phyloP scores from a whole-genome alignment of 1,284 basidiomycete species.

The Leccinum solheimii region DNA sequence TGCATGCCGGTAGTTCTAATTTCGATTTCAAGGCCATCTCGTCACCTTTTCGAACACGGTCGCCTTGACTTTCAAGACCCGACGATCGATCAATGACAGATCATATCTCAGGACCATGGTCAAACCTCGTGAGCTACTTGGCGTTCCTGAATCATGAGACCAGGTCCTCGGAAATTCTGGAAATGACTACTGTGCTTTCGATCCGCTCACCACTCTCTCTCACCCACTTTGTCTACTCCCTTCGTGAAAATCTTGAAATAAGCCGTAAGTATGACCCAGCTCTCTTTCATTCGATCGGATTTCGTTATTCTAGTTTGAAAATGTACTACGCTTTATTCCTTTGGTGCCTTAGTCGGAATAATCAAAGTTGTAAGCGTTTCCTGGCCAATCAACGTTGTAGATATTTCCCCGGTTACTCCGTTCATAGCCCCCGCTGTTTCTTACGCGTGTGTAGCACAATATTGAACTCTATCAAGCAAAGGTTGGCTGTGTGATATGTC shows the following conservation, averaged over 20 bases:
- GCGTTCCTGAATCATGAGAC: too few species aligned
- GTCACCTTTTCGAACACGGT: too few species aligned
- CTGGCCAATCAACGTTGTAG: constrained; percentile 22
- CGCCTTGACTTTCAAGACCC: too few species aligned
- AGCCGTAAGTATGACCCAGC: too few species aligned
- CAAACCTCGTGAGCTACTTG: too few species aligned
- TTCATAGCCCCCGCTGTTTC: constrained; percentile 5
- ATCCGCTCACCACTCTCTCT: neutral
- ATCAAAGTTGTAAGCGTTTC: constrained; percentile 18
- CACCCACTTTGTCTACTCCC: neutral
- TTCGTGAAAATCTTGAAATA: neutral
- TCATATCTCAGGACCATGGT: too few species aligned
- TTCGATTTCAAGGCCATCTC: too few species aligned
- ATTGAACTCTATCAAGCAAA: neutral
- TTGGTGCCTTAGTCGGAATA: constrained; percentile 32
- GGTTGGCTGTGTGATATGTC: constrained; percentile 7
- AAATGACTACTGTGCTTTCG: neutral
- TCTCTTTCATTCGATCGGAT: neutral
- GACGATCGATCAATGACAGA: too few species aligned
- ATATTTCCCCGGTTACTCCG: constrained; percentile 18
- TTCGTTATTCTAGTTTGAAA: constrained; percentile 22
- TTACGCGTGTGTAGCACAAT: neutral
- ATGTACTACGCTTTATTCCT: constrained; percentile 28
- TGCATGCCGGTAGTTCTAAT: too few species aligned
- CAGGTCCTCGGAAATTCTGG: neutral